Base-by-base conservation (phyloP, 495 filamentous ascomycete species). In the Annulohypoxylon bovei region DNA sequence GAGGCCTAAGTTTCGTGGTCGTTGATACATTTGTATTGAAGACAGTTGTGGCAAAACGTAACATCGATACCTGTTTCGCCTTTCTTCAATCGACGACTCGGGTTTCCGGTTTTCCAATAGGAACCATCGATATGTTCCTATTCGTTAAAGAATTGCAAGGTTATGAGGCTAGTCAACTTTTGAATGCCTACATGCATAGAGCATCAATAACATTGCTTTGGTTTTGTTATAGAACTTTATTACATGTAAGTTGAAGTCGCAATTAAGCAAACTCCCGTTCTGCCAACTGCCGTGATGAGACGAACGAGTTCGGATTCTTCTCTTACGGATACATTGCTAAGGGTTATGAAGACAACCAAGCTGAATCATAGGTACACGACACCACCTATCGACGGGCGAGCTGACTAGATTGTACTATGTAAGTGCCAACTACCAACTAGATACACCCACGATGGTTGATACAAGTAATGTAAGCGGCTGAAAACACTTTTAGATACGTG, bases 11-110 rank as follows among this genome's bases (percentile, higher is more conserved):
- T 53, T 25, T 42, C 58, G 30, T 57, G 20, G 47, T 46, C 39
- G 50, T 42, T 23, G 58, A 63, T 65, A n/a, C n/a, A n/a, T n/a
- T n/a, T n/a, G n/a, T n/a, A 50, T 62, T 22, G 50, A 68, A 18
- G 49, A 52, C 23, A n/a, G 16, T n/a, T 33, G 53, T 63, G 54
- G 64, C 68, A 54, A 67, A 60, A 23, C 56, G 56, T 49, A 52
- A 62, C 20, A 53, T 62, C 54, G 18, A 62, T 47, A 55, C 42
- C 9, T 50, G 18, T 50, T 50, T 58, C 20, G 42, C 16, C 20
- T 12, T 30, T 44, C 39, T 42, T 42, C 7, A 20, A 52, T 59
- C 46, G 46, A 67, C 20, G 28, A 23, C 7, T 44, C 22, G 16
- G 35, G 30, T 11, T 42, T 50, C 25, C 46, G 20, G 14, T 18